phyloP scores from a whole-genome alignment of 169 alveolate genomes.

The Pseudocohnilembus persalinus region DNA sequence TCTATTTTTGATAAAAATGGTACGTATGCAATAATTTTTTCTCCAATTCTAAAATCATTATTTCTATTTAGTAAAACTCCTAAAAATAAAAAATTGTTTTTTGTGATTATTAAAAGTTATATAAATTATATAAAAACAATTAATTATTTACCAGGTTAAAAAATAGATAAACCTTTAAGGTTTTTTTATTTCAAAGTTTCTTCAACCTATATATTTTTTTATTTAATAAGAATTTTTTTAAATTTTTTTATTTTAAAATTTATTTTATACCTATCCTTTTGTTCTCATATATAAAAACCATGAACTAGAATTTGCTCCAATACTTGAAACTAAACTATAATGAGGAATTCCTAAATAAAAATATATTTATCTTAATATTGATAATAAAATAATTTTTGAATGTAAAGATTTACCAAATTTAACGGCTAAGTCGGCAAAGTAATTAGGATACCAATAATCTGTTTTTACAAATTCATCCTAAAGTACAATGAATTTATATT shows the following conservation, averaged over 20 bases:
- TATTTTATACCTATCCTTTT: constrained; percentile 26
- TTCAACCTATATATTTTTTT: constrained; percentile 7
- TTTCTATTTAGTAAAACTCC: constrained; percentile 36
- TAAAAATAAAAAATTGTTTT: no score
- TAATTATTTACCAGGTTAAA: no score
- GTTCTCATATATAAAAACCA: constrained; percentile 36
- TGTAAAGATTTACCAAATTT: constrained; percentile 10
- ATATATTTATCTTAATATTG: background rate
- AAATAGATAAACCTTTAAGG: constrained; percentile 12
- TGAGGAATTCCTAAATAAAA: constrained; percentile 41
- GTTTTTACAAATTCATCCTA: constrained; percentile 39
- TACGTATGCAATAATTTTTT: constrained; percentile 8
- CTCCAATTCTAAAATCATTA: constrained; percentile 36
- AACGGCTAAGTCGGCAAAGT: constrained; percentile 33
- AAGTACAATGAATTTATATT: background rate
- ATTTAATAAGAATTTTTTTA: no score
- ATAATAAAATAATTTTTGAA: background rate
- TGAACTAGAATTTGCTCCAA: constrained; percentile 41
- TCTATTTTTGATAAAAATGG: constrained; percentile 40
- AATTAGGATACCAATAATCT: constrained; percentile 31
- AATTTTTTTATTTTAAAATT: background rate
- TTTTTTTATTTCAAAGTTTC: background rate
- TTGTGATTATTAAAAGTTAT: no score
- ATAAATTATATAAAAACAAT: no score
- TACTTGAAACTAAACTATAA: constrained; percentile 23